These are phyloP conservation scores for Pyrenophora teres DNA, from an alignment of 2,329 filamentous ascomycete genomes.

Conservation along the genomic window DNA sequence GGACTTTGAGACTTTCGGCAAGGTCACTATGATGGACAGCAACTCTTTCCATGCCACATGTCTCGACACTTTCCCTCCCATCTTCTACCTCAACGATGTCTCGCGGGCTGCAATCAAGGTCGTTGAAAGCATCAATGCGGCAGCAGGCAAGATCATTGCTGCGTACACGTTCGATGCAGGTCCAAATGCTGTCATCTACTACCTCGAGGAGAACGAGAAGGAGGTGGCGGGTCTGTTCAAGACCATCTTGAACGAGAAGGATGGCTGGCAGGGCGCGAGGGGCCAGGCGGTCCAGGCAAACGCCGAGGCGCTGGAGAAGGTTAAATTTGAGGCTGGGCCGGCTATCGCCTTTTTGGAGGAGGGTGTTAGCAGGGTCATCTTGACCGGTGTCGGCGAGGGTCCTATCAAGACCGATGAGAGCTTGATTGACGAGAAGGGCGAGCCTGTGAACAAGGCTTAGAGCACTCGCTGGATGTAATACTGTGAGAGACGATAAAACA, in stretches of 20 bases:
- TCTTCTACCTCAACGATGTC: constrained; percentile 98
- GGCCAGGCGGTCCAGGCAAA: constrained; percentile 58
- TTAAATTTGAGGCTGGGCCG: constrained; percentile 55
- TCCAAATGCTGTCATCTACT: constrained; percentile 96
- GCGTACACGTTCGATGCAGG: constrained; percentile 98
- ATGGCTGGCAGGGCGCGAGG: constrained; percentile 70
- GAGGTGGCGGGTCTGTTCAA: constrained; percentile 80
- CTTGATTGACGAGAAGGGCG: constrained; percentile 67
- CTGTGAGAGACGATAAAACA: background rate
- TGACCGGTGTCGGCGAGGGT: constrained; percentile 89
- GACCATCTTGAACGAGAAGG: constrained; percentile 63
- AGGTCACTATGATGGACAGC: constrained; percentile 93
- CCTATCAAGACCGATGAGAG: constrained; percentile 79
- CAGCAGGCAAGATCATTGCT: constrained; percentile 77
- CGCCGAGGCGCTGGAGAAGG: constrained; percentile 63
- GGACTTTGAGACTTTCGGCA: constrained; percentile 86
- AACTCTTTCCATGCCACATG: constrained; percentile 97
- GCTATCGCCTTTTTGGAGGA: constrained; percentile 62
- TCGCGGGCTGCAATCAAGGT: constrained; percentile 83
- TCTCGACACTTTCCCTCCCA: constrained; percentile 92
- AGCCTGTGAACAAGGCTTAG: constrained; percentile 30
- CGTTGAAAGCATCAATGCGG: constrained; percentile 85
- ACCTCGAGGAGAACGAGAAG: constrained; percentile 76
- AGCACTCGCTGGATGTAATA: background rate
- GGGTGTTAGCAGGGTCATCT: constrained; percentile 86